Evolutionary conservation across 2,329 filamentous ascomycete genomes (phyloP).

Genomic region (Diaporthe nobilis): DNA sequence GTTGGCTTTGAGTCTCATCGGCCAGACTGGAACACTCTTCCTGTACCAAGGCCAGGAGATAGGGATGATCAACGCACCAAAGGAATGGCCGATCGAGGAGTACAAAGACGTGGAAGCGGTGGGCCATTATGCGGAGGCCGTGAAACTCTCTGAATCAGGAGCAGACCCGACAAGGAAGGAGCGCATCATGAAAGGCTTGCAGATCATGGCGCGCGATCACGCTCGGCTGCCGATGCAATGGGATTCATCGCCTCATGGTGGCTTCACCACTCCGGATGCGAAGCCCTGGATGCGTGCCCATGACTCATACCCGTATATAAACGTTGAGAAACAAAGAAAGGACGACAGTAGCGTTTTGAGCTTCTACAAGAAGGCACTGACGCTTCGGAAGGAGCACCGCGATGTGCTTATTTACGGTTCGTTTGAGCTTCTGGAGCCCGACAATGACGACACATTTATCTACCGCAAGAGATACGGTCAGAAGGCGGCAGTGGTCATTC

Average conservation of each 20-base stretch:
- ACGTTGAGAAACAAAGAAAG: conserved; percentile 63
- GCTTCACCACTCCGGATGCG: conserved; percentile 64
- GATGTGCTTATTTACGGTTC: conserved; percentile 74
- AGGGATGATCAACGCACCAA: conserved; percentile 70
- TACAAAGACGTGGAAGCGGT: conserved; percentile 68
- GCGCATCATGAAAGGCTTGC: conserved; percentile 56
- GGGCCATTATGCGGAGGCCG: conserved; percentile 65
- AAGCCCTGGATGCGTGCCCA: conserved; percentile 79
- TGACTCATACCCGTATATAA: conserved; percentile 68
- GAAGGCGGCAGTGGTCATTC: neutral
- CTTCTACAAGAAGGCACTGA: conserved; percentile 71
- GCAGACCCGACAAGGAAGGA: conserved; percentile 57
- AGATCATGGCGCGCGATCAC: conserved; percentile 74
- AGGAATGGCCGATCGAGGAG: conserved; percentile 64
- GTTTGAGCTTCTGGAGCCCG: conserved; percentile 67
- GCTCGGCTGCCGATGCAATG: conserved; percentile 78
- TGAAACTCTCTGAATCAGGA: conserved; percentile 47
- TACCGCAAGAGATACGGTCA: conserved; percentile 58
- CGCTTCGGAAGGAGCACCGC: conserved; percentile 66
- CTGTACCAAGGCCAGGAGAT: conserved; percentile 74
- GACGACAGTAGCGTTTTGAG: conserved; percentile 66
- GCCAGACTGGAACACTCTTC: conserved; percentile 68
- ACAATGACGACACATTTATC: conserved; percentile 68
- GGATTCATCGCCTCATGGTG: conserved; percentile 69
- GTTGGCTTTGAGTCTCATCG: conserved; percentile 64